phyloP scores from a whole-genome alignment of 1,284 basidiomycete genomes.

The Trichosporon asahii region DNA sequence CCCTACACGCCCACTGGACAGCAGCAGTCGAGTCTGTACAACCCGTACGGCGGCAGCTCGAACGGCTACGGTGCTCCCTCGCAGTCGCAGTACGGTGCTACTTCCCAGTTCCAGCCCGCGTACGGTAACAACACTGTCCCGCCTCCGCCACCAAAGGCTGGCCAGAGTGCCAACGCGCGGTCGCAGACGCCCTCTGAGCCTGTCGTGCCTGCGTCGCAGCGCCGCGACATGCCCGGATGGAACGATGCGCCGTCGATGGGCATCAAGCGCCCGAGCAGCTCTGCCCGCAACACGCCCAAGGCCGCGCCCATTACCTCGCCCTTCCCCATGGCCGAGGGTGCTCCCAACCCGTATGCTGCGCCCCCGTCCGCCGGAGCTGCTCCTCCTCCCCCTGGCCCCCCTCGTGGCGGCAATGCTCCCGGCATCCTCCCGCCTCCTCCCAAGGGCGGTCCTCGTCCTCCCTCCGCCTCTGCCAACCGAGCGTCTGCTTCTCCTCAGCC shows the following conservation, averaged over 20 bases:
- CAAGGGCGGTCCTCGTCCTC: conserved; percentile 49
- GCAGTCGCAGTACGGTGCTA: conserved; percentile 10
- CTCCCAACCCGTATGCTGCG: conserved; percentile 3
- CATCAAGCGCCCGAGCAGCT: conserved; percentile 59
- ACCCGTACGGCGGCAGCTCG: background rate
- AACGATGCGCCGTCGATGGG: conserved; percentile 64
- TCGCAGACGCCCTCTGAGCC: conserved; percentile 27
- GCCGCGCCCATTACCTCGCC: conserved; percentile 76
- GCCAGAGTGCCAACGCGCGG: conserved; percentile 18
- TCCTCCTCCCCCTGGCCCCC: conserved; percentile 38
- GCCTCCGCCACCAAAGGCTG: conserved; percentile 20
- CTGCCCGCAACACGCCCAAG: conserved; percentile 55
- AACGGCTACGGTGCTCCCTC: background rate
- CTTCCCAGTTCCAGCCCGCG: conserved; percentile 6
- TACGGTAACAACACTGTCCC: conserved; percentile 2
- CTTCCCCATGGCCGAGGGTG: conserved; percentile 66
- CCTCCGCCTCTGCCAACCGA: conserved; percentile 27
- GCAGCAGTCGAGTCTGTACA: conserved; percentile 15
- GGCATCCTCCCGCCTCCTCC: conserved; percentile 48
- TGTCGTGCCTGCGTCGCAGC: conserved; percentile 45
- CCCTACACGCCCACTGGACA: conserved; percentile 27
- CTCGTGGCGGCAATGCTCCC: conserved; percentile 38
- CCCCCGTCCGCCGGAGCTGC: conserved; percentile 32
- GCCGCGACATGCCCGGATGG: conserved; percentile 74
- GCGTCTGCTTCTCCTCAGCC: background rate